Percentiles rank a stretch among this genome's conserved stretches.
Evolutionary conservation across 768 basidiomycete species (phyloP).

Genomic region (Mycena galericulata): DNA sequence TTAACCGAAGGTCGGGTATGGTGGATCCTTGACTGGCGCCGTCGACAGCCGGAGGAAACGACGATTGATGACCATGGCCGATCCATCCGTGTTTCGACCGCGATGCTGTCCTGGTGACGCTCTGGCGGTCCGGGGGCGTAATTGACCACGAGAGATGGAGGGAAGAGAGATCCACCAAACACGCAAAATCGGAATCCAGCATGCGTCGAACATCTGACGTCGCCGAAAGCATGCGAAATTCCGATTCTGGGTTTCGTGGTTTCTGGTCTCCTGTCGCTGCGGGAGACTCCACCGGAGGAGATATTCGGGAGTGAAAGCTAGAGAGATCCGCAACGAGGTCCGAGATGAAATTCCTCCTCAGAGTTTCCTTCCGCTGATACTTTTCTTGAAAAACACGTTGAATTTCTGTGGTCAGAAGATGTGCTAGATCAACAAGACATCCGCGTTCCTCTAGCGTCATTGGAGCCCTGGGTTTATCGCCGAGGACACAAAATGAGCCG

Average conservation of each 20-base stretch:
- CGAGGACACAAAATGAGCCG: slow-evolving; percentile 14
- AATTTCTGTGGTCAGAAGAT: slow-evolving; percentile 12
- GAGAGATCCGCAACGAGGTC: slow-evolving; percentile 10
- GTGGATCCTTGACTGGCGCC: neutral
- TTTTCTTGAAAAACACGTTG: slow-evolving; percentile 12
- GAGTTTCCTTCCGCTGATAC: slow-evolving; percentile 4
- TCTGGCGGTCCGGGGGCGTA: neutral
- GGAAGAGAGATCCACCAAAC: slow-evolving; percentile 11
- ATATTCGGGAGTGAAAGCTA: slow-evolving; percentile 13
- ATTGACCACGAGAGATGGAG: slow-evolving; percentile 15
- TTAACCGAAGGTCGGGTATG: slow-evolving; percentile 12
- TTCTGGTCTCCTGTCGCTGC: neutral
- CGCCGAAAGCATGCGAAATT: slow-evolving; percentile 4
- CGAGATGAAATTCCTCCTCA: slow-evolving; percentile 14
- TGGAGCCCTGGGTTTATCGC: neutral
- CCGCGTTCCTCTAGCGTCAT: slow-evolving; percentile 11
- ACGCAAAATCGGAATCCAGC: slow-evolving; percentile 23
- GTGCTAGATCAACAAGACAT: slow-evolving; percentile 7
- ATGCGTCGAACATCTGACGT: slow-evolving; percentile 11
- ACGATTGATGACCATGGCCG: neutral
- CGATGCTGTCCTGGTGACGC: neutral
- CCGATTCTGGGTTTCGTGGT: slow-evolving; percentile 1
- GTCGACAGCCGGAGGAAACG: neutral
- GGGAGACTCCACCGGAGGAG: slow-evolving; percentile 4
- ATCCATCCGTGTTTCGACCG: slow-evolving; percentile 19